Evolutionary conservation across 805 yeast species (phyloP), one percentile per base, ranked within the genome.

Genomic region (Yamadazyma ubonensis): DNA sequence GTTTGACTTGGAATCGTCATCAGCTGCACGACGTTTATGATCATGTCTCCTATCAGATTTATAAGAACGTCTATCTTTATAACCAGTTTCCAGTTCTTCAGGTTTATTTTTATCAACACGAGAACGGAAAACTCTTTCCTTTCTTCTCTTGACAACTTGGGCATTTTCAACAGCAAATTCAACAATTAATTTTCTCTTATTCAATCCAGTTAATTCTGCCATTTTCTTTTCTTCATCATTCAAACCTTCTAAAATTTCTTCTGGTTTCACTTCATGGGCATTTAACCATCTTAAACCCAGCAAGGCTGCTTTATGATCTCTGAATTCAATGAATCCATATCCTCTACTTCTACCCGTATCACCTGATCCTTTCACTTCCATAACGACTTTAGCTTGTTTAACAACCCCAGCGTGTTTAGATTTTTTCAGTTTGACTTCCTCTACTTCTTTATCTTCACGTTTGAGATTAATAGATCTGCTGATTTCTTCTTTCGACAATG

Each of bases 281-380:
- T 93, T 93, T 60, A 93, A 73, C 96, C 96, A 93, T 71, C 99
- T 80, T 41, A 93, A 76, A 2, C 95, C 97, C 97, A 89, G 90
- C 50, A 93, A 73, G 1, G 99, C 98, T 47, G 83, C 61, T 62
- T 84, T 85, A 62, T 93, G 99, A 62, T 90, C 96, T 63, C 89
- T 81, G 62, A 75, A 89, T 65, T 93, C 98, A 32, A 93, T 64
- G 73, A 93, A 91, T 48, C 99, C 99, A 55, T 91, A 93, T 45
- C 99, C 99, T 71, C 97, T 83, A 56, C 93, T 82, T 63, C 99
- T 77, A 41, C 99, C 99, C 20, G 73, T 64, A 18, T 83, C 83
- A 15, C 95, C 95, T 6, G 91, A 71, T 6, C 89, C 96, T 59
- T 90, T 91, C 31, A 87, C 86, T 65, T 93, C 99, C 73, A 79